A percentile compares a stretch with the other conserved stretches of the same genome.
These are phyloP conservation scores for Tylopilus subfusipes DNA, from an alignment of 768 basidiomycete species.

Conservation along the genomic window DNA sequence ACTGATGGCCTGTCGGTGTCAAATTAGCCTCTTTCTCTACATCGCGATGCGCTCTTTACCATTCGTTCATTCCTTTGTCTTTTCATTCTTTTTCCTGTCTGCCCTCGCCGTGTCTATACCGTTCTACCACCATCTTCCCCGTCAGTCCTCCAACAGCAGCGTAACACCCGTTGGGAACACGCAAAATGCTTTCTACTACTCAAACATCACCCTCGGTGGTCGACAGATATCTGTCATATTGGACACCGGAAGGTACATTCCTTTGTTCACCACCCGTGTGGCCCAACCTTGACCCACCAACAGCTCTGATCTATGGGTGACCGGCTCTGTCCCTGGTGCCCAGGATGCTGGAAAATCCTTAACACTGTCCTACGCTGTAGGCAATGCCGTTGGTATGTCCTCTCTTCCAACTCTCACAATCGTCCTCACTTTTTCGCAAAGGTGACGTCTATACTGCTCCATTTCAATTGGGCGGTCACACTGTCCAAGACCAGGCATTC, in stretches of 20 bases:
- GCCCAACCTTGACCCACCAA: not conserved
- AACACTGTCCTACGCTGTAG: constrained; percentile 66
- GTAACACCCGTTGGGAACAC: constrained; percentile 55
- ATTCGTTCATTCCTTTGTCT: constrained; percentile 22
- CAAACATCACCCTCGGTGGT: constrained; percentile 68
- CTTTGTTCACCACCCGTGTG: not conserved
- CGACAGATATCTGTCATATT: constrained; percentile 55
- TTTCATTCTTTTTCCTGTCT: constrained; percentile 11
- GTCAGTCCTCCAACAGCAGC: constrained; percentile 22
- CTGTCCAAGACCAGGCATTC: constrained; percentile 63
- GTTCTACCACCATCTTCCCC: constrained; percentile 20
- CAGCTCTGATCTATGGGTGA: constrained; percentile 79
- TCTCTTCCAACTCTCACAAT: not conserved
- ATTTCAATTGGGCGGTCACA: constrained; percentile 53
- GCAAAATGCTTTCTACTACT: constrained; percentile 69
- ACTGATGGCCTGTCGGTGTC: not conserved
- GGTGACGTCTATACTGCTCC: constrained; percentile 55
- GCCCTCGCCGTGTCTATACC: constrained; percentile 33
- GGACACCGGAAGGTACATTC: constrained; percentile 69
- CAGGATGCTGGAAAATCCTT: constrained; percentile 55
- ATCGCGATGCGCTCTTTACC: constrained; percentile 26
- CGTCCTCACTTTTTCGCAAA: constrained; percentile 19
- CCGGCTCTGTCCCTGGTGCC: constrained; percentile 44
- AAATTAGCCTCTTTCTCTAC: not conserved
- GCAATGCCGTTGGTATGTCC: constrained; percentile 53